These are phyloP conservation scores for Spongospora subterranea DNA, from an alignment of 208 protist genomes.

Conservation along the genomic window DNA sequence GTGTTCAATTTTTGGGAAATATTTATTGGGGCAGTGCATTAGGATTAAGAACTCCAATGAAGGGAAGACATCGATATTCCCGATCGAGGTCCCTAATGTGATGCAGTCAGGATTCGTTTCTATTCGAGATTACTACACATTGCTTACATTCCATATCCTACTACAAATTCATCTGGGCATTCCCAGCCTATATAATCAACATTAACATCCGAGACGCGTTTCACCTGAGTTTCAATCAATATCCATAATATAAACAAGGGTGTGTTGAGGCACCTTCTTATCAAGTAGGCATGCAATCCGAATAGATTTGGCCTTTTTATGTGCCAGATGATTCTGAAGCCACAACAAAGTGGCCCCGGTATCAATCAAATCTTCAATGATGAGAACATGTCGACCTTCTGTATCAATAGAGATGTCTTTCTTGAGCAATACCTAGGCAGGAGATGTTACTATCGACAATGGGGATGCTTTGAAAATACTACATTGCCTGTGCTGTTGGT, in stretches of 20 bases:
- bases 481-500: conserved; percentile 45
- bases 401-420: conserved; percentile 56
- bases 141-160: conserved; percentile 40
- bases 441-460: background rate
- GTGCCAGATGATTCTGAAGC: conserved; percentile 51
- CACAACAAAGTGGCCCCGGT: conserved; percentile 39
- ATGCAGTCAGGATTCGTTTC: background rate
- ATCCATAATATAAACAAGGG: background rate
- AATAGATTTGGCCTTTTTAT: conserved; percentile 57
- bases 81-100: background rate
- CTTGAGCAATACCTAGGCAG: conserved; percentile 24
- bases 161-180: conserved; percentile 51
- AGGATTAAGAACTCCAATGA: conserved; percentile 37
- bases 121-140: background rate
- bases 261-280: background rate
- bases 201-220: background rate
- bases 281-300: conserved; percentile 40
- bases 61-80: conserved; percentile 34
- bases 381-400: conserved; percentile 20
- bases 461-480: background rate
- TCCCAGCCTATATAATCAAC: conserved; percentile 52
- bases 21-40: too few species aligned
- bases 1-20: too few species aligned
- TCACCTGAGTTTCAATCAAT: background rate
- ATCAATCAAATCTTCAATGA: conserved; percentile 60